Evolutionary conservation across 306 rosid species (phyloP), one percentile per base, ranked within the genome.

Genomic region (Macrotyloma uniflorum): DNA sequence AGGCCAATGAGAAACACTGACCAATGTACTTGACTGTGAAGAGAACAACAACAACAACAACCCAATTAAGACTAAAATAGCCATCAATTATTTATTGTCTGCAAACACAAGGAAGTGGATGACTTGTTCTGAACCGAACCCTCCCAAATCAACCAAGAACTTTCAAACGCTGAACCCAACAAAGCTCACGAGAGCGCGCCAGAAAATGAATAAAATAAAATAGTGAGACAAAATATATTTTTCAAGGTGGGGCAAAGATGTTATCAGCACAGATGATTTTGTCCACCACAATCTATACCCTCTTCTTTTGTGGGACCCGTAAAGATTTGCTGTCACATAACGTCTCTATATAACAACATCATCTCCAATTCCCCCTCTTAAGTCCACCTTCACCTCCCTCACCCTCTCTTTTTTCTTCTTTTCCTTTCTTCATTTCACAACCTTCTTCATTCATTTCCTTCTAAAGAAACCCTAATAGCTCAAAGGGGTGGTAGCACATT

Each of bases 231-330:
- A 88, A 86, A 55, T 79, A 83, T 72, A 74, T 74, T 77, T 73
- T 86, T 51, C 54, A 28, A 22, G 73, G 93, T 89, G 91, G 97
- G 97, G 96, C 80, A 79, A 87, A 88, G 91, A 92, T 92, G 90
- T 87, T 83, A 89, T 88, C 90, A 88, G 85, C 68, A 84, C 68
- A 63, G 82, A 88, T 71, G 85, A 85, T 77, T 88, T 85, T 87
- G 82, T 85, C 90, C 36, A 84, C 77, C 90, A 88, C 85, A 86
- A 95, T 95, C 97, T 91, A 82, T 5, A 47, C 74, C 32, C 85
- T 83, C 87, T 83, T 86, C 91, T 88, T 90, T 90, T 42, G 88
- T 85, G 87, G 98, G 93, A 54, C 96, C 98, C 93, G 49, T 2
- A 3, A 61, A 91, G 98, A 93, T 92, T 89, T 88, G 58, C 74